Evolutionary conservation across 2,329 filamentous ascomycete species (phyloP), one percentile per base, ranked within the genome.

Genomic region (Trichoderma polysporum): DNA sequence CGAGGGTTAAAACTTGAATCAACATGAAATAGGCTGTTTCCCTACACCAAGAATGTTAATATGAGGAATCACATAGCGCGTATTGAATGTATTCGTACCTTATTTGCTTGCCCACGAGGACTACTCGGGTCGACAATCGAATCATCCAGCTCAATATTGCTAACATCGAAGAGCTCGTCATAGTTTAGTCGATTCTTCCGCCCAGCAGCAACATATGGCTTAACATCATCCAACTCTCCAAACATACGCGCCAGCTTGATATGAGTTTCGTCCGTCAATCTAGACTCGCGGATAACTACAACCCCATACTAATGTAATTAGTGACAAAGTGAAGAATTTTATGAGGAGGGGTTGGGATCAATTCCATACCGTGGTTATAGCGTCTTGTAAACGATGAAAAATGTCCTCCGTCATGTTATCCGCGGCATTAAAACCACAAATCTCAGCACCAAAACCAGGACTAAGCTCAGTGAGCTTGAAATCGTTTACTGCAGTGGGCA

Each of bases 1-100:
- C 82, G 82, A 8, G 84, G 83, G 70, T 87, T 86, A 76, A 85
- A 87, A 25, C 80, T 82, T 19, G 81, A 84, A 73, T 87, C 85
- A 13, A 81, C 81, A 68, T 88, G 85, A 74, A 84, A 88, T 13
- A 86, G 77, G 1, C 73, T 74, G 71, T 87, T 86, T 37, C 81
- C 83, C 73, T 73, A 25, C 2, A 35, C n/a, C 8, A 15, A 17
- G 3, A 25, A 35, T 0, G 4, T 60, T 45, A 2, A 22, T 29
- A 49, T 13, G 3, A 19, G 0, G 8, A 17, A 3, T n/a, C n/a
- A 5, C 2, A 10, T 22, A 15, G 12, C 10, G 39, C 8, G 33
- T 45, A 9, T 17, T 12, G 10, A 25, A 27, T 25, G 1, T 4
- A 15, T 8, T 13, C 39, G 10, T 49, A 49, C 59, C 35, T 53